Evolutionary conservation across 768 basidiomycete genomes (phyloP).

Genomic region (Daedaleopsis sinensis): DNA sequence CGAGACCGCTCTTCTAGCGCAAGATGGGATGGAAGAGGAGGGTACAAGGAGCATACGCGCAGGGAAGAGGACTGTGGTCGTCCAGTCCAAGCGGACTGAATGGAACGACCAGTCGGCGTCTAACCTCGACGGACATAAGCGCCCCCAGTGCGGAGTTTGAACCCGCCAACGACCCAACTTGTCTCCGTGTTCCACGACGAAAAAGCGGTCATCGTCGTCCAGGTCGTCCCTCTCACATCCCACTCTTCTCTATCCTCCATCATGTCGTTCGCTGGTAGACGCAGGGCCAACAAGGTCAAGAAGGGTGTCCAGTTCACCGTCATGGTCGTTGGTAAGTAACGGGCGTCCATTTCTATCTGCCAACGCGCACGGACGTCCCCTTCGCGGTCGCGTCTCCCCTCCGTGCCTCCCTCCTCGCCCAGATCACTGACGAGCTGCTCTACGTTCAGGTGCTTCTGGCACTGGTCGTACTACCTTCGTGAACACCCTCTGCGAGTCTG

Average conservation of each 20-base stretch:
- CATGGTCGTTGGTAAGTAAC: constrained; percentile 89
- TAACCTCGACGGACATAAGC: neutral
- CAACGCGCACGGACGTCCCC: constrained; percentile 22
- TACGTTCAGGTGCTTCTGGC: constrained; percentile 83
- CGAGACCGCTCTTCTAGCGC: constrained; percentile 2
- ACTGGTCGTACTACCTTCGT: constrained; percentile 98
- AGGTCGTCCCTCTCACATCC: constrained; percentile 21
- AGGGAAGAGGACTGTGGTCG: constrained; percentile 2
- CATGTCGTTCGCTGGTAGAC: constrained; percentile 87
- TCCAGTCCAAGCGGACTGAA: neutral
- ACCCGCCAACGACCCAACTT: constrained; percentile 26
- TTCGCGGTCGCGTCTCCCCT: constrained; percentile 15
- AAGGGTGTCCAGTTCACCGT: constrained; percentile 98
- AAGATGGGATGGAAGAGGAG: constrained; percentile 9
- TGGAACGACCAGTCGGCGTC: neutral
- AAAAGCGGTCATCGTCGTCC: constrained; percentile 20
- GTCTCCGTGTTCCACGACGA: constrained; percentile 19
- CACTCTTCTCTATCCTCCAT: constrained; percentile 20
- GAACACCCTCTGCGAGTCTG: constrained; percentile 97
- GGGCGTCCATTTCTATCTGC: constrained; percentile 16
- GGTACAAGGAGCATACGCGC: constrained; percentile 23
- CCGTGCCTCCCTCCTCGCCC: constrained; percentile 6
- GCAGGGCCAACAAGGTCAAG: constrained; percentile 94
- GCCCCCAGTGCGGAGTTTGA: constrained; percentile 30
- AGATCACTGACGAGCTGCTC: neutral